A percentile compares a stretch with the other conserved stretches of the same genome.
Conservation (phyloP, 2,329 filamentous ascomycete species). For the Botrytis fabae region DNA sequence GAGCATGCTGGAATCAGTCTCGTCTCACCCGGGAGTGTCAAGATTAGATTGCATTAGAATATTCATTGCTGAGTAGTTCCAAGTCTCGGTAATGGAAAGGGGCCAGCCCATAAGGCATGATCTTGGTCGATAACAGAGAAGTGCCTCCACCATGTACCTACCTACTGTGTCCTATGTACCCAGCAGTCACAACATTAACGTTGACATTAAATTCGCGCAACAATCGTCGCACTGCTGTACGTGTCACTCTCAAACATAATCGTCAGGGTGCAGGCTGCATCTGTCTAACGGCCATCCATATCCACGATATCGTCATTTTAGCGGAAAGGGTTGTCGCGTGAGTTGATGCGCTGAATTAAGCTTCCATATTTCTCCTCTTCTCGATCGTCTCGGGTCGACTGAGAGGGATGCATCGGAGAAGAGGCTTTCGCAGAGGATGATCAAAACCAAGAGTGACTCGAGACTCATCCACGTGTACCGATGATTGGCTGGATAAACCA, state of each 20-base stretch:
- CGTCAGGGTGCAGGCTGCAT: not conserved
- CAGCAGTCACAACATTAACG: not conserved
- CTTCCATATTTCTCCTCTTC: not conserved
- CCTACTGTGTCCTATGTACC: not conserved
- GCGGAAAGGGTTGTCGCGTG: constrained; percentile 13
- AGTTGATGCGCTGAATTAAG: constrained; percentile 4
- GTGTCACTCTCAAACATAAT: not conserved
- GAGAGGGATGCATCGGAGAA: not conserved
- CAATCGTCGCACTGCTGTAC: not conserved
- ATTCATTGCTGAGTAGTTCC: not conserved
- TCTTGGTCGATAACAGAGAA: not conserved
- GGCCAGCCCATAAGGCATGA: not conserved
- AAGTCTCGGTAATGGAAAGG: constrained; percentile 9
- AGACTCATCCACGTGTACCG: constrained; percentile 66
- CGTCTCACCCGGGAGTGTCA: not conserved
- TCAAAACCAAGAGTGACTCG: constrained; percentile 89
- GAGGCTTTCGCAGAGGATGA: constrained; percentile 49
- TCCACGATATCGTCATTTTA: constrained; percentile 5
- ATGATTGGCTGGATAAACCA: constrained; percentile 53
- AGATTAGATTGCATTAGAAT: not conserved
- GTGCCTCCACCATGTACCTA: not conserved
- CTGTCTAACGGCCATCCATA: not conserved
- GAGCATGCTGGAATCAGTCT: not conserved
- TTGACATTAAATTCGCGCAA: constrained; percentile 11
- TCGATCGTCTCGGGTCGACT: not conserved